Percentiles rank a stretch among this genome's conserved stretches.
Conservation (phyloP, 331 rosid species). For the Dryas integrifolia region DNA sequence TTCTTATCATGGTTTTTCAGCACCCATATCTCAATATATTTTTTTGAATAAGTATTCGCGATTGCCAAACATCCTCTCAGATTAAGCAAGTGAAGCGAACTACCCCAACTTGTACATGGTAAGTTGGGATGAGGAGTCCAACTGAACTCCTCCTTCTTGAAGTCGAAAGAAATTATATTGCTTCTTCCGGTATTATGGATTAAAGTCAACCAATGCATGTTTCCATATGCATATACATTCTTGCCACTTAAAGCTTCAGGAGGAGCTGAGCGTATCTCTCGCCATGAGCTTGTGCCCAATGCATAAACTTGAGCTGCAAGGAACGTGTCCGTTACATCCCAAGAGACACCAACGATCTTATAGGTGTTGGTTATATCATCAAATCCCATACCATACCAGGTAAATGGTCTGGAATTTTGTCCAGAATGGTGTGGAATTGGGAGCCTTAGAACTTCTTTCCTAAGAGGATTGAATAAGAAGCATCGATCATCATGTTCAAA, state of each 20-base stretch:
- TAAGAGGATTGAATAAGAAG: neutral
- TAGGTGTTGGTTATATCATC: neutral
- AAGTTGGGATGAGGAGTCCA: neutral
- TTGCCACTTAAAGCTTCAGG: neutral
- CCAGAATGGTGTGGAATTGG: neutral
- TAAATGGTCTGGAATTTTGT: neutral
- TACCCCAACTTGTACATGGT: too few relatives aligned
- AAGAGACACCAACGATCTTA: neutral
- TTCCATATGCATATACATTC: neutral
- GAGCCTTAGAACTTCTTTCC: neutral
- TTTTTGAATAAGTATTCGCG: neutral
- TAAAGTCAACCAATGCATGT: neutral
- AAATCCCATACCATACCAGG: neutral
- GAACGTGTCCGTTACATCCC: neutral
- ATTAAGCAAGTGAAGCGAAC: neutral
- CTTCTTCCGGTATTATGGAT: neutral
- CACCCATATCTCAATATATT: neutral
- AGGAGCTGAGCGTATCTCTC: neutral
- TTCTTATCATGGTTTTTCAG: neutral
- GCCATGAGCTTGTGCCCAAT: conserved; percentile 7
- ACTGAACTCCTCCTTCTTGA: neutral
- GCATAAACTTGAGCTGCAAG: neutral
- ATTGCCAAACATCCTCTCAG: neutral
- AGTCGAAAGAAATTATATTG: neutral
- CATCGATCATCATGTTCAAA: neutral